Conservation (phyloP, 2,329 filamentous ascomycete genomes). For the Trichoderma breve region DNA sequence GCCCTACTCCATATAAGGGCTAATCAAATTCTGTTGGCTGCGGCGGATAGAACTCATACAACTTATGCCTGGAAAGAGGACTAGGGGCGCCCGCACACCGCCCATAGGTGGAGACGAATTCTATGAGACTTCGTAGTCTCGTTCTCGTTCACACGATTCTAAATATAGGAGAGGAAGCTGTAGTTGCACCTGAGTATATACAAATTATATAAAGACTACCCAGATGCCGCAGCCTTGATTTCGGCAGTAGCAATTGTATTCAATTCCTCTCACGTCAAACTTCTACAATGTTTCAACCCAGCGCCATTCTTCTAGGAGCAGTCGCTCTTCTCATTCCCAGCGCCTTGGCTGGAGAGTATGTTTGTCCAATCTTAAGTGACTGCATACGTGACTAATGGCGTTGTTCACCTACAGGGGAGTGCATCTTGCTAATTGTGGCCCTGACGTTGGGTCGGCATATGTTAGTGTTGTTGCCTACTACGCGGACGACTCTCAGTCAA, state of each 20-base stretch:
- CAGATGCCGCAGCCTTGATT: not conserved
- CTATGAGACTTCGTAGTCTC: not conserved
- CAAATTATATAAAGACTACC: not conserved
- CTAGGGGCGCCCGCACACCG: not conserved
- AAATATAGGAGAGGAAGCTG: not conserved
- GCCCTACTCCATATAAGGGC: not conserved
- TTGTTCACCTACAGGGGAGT: not conserved
- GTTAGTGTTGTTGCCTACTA: conserved; percentile 4
- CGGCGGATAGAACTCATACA: not conserved
- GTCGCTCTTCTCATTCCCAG: not conserved
- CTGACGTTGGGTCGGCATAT: not conserved
- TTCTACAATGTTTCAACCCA: not conserved
- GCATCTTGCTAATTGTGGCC: conserved; percentile 5
- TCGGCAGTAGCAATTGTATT: not conserved
- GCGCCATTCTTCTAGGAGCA: not conserved
- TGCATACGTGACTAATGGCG: not conserved
- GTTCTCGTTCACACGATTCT: not conserved
- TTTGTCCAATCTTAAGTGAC: not conserved
- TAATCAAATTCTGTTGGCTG: not conserved
- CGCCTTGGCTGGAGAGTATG: not conserved
- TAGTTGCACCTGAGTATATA: not conserved
- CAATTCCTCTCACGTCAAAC: not conserved
- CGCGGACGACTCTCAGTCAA: not conserved
- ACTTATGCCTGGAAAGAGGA: not conserved
- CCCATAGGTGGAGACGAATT: not conserved